phyloP scores from a whole-genome alignment of 768 basidiomycete genomes.

The Leucosporidium creatinivorum region DNA sequence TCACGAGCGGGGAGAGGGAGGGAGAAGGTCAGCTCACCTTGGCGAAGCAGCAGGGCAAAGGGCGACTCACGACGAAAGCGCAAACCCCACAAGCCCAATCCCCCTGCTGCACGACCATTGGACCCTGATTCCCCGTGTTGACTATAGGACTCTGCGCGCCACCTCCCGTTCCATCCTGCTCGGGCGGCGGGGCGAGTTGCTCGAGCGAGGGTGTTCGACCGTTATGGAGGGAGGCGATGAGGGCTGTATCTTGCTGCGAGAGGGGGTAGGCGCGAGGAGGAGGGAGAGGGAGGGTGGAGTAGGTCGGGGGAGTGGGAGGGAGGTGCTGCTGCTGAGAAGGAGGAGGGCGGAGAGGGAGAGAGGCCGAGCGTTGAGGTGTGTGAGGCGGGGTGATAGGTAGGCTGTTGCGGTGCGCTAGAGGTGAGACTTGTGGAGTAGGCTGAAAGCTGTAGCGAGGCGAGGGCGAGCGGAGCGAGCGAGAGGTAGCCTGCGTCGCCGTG shows the following conservation, averaged over 20 bases:
- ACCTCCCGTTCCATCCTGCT: background rate
- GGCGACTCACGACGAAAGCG: background rate
- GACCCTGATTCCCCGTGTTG: slow-evolving; percentile 29
- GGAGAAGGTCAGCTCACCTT: background rate
- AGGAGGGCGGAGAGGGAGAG: too few species aligned
- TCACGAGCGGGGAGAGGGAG: background rate
- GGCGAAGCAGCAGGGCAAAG: too few species aligned
- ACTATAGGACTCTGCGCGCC: slow-evolving; percentile 12
- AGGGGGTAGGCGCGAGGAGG: slow-evolving; percentile 12
- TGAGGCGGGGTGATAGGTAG: too few species aligned
- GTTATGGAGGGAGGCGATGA: slow-evolving; percentile 24
- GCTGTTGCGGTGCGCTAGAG: too few species aligned
- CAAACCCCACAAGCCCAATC: slow-evolving; percentile 30
- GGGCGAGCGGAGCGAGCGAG: too few species aligned
- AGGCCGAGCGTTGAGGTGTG: too few species aligned
- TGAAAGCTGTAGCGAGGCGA: too few species aligned
- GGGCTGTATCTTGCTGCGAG: slow-evolving; percentile 9
- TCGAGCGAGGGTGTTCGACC: slow-evolving; percentile 21
- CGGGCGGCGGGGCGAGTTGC: slow-evolving; percentile 22
- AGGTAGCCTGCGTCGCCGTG: too few species aligned
- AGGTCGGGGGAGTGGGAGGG: too few species aligned
- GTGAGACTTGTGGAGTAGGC: too few species aligned
- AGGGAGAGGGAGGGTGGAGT: background rate
- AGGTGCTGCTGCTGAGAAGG: too few species aligned
- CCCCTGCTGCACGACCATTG: slow-evolving; percentile 28